Percentiles rank a stretch among this genome's conserved stretches.
Conservation (phyloP, 164 flowering plant species). For the Chimonanthus praecox region DNA sequence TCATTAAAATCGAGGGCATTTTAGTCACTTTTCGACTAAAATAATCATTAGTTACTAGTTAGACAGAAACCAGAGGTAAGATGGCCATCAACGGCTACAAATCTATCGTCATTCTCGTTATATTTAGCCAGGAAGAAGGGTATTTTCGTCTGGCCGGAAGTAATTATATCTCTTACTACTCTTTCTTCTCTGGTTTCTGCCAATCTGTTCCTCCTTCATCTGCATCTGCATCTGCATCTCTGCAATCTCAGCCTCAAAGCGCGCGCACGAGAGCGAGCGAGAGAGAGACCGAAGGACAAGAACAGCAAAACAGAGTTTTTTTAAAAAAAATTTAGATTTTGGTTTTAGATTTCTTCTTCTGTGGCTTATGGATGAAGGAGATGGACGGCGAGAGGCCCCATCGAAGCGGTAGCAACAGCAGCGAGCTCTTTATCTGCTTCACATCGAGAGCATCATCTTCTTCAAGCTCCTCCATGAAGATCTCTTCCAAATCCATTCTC, state of each 20-base stretch:
- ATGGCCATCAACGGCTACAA: not conserved
- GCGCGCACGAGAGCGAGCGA: not conserved
- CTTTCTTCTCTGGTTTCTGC: not conserved
- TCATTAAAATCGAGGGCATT: not conserved
- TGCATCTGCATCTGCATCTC: not conserved
- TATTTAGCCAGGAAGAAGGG: not conserved
- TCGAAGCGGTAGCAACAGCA: slow-evolving; percentile 16
- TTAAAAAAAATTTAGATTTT: not conserved
- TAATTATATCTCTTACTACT: not conserved
- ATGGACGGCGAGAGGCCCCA: slow-evolving; percentile 26
- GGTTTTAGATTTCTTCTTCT: not conserved
- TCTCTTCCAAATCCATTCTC: slow-evolving; percentile 57
- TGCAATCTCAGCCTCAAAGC: not conserved
- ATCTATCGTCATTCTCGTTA: not conserved
- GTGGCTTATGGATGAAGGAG: slow-evolving; percentile 11
- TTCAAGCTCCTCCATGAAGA: slow-evolving; percentile 36
- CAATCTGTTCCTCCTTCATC: not conserved
- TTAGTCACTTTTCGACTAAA: not conserved
- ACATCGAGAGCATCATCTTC: slow-evolving; percentile 60
- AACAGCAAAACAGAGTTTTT: not conserved
- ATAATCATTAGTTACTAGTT: not conserved
- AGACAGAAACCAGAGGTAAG: too few species aligned
- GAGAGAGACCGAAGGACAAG: not conserved
- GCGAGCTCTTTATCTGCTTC: slow-evolving; percentile 77
- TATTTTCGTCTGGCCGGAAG: not conserved